Conservation (phyloP, 2,329 filamentous ascomycete genomes). For the Microcera coccophila region DNA sequence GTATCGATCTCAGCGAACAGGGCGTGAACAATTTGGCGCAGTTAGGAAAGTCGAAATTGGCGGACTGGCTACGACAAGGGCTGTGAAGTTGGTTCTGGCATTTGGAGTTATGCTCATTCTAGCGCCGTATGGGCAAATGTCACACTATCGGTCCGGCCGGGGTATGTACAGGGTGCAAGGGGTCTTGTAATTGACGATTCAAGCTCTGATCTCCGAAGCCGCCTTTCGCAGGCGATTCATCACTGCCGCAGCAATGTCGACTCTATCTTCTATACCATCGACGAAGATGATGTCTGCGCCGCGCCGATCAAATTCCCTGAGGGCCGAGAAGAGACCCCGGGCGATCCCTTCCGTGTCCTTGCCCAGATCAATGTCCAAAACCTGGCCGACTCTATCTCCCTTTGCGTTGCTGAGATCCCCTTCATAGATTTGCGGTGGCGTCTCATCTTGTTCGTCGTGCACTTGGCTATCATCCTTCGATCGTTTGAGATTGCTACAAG, state of each 20-base stretch:
- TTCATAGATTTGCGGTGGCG: conserved; percentile 40
- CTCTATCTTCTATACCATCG: conserved; percentile 77
- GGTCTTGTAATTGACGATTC: conserved; percentile 35
- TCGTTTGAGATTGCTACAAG: conserved; percentile 27
- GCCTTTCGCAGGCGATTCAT: conserved; percentile 83
- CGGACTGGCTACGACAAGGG: conserved; percentile 85
- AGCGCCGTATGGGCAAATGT: conserved; percentile 26
- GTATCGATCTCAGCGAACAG: conserved; percentile 93
- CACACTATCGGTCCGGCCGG: conserved; percentile 19
- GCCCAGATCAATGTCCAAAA: conserved; percentile 72
- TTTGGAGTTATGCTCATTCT: conserved; percentile 27
- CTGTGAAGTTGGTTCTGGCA: conserved; percentile 44
- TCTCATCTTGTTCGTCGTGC: conserved; percentile 25
- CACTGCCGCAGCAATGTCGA: conserved; percentile 79
- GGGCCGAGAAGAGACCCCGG: conserved; percentile 78
- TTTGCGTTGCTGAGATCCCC: conserved; percentile 36
- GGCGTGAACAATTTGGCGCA: conserved; percentile 92
- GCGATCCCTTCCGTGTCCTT: conserved; percentile 69
- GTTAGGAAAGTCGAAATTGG: conserved; percentile 86
- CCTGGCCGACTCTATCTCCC: conserved; percentile 34
- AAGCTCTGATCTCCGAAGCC: conserved; percentile 57
- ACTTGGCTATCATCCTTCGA: conserved; percentile 13
- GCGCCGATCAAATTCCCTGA: conserved; percentile 77
- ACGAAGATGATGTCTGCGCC: conserved; percentile 82
- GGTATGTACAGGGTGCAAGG: conserved; percentile 22